A percentile compares a stretch with the other conserved stretches of the same genome.
Evolutionary conservation across 2,329 filamentous ascomycete genomes (phyloP).

Genomic region (Talaromyces sp.): DNA sequence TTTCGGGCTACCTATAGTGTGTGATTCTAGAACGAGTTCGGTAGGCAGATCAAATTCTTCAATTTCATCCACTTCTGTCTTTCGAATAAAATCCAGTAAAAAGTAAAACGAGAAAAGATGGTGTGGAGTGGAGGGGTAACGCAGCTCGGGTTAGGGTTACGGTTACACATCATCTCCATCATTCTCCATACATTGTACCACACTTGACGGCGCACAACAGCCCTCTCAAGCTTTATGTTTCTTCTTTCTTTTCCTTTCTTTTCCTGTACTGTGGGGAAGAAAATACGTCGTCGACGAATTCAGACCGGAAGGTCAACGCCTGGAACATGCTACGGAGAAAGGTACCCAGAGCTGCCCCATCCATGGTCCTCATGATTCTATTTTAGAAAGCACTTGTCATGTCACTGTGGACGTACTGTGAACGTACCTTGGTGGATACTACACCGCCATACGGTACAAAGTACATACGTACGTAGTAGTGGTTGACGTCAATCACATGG

Average conservation of each 20-base stretch:
- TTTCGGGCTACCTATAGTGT: not conserved
- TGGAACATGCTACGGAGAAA: not conserved
- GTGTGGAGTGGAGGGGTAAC: conserved; percentile 5
- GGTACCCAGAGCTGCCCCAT: not conserved
- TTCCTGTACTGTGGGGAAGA: not conserved
- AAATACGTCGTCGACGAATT: not conserved
- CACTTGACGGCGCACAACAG: not conserved
- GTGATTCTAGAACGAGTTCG: conserved; percentile 7
- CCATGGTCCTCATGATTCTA: not conserved
- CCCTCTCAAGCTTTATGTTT: conserved; percentile 4
- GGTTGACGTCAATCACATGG: conserved; percentile 12
- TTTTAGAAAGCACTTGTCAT: conserved; percentile 1
- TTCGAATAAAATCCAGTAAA: too few species aligned
- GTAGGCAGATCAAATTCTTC: not conserved
- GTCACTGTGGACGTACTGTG: not conserved
- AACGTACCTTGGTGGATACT: not conserved
- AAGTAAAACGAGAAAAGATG: not conserved
- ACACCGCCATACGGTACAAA: not conserved
- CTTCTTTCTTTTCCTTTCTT: not conserved
- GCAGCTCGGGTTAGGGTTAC: conserved; percentile 3
- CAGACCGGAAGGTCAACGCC: not conserved
- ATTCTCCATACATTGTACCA: not conserved
- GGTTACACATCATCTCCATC: conserved; percentile 2
- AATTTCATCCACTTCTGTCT: not conserved
- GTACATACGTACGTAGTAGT: not conserved